phyloP scores from a whole-genome alignment of 2,329 filamentous ascomycete species.

The Ambrosiella xylebori region DNA sequence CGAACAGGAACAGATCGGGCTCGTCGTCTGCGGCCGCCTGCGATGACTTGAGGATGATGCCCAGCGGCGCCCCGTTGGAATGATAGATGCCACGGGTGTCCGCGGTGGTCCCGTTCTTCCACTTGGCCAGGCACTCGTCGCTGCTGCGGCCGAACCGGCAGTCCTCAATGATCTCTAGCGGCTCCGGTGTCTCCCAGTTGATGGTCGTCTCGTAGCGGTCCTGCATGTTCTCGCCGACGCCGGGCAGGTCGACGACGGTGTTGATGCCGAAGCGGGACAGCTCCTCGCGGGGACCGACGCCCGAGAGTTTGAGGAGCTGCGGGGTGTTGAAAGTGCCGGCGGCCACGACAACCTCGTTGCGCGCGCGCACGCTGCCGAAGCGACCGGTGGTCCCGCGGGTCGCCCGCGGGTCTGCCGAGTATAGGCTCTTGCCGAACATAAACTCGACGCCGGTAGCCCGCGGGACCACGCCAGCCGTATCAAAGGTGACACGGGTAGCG shows the following conservation, averaged over 20 bases:
- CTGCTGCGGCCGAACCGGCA: slow-evolving; percentile 9
- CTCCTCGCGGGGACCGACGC: slow-evolving; percentile 27
- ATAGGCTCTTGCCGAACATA: slow-evolving; percentile 14
- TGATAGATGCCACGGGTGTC: slow-evolving; percentile 11
- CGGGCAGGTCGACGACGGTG: slow-evolving; percentile 27
- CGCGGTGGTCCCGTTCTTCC: slow-evolving; percentile 6
- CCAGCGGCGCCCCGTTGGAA: slow-evolving; percentile 13
- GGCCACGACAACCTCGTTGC: slow-evolving; percentile 31
- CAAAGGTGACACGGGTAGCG: slow-evolving; percentile 24
- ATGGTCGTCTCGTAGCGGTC: slow-evolving; percentile 28
- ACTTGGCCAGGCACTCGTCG: slow-evolving; percentile 9
- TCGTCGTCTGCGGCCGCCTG: slow-evolving; percentile 18
- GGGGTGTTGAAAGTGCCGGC: slow-evolving; percentile 34
- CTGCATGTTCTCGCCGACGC: slow-evolving; percentile 31
- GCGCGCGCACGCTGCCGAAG: slow-evolving; percentile 17
- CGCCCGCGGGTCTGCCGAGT: slow-evolving; percentile 21
- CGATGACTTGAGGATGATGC: slow-evolving; percentile 12
- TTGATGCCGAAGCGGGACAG: slow-evolving; percentile 28
- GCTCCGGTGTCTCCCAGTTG: slow-evolving; percentile 15
- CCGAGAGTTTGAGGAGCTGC: slow-evolving; percentile 33
- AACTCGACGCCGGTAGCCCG: slow-evolving; percentile 25
- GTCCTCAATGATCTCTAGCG: slow-evolving; percentile 7
- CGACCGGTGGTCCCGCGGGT: slow-evolving; percentile 9
- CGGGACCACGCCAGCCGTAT: slow-evolving; percentile 16
- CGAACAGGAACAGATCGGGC: slow-evolving; percentile 37